phyloP scores from a whole-genome alignment of 345 rosid species.

The Pistacia atlantica region DNA sequence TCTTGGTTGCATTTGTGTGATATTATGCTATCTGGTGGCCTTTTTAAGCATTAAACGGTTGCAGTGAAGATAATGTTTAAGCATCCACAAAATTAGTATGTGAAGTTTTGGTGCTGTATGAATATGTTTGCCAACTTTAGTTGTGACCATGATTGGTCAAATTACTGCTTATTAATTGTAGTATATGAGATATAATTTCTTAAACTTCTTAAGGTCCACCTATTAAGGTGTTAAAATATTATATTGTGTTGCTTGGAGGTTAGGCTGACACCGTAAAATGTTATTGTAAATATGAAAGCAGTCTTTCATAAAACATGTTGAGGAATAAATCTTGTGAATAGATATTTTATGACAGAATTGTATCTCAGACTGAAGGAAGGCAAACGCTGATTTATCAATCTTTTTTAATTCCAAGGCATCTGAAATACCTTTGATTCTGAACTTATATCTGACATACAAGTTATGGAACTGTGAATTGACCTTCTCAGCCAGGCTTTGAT shows the following conservation, averaged over 20 bases:
- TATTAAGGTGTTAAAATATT: background rate
- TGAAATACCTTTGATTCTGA: background rate
- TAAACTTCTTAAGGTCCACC: background rate
- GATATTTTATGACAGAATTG: background rate
- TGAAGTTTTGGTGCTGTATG: background rate
- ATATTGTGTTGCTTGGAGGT: background rate
- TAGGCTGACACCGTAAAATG: background rate
- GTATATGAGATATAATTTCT: background rate
- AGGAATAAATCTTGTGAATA: background rate
- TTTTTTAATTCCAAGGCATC: background rate
- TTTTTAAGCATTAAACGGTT: background rate
- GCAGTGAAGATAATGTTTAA: background rate
- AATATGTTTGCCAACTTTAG: background rate
- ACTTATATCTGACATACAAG: background rate
- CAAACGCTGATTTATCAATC: background rate
- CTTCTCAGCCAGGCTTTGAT: background rate
- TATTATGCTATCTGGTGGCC: background rate
- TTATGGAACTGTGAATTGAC: background rate
- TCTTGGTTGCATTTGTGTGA: background rate
- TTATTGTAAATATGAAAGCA: background rate
- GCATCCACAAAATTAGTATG: background rate
- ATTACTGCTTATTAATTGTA: background rate
- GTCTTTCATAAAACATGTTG: background rate
- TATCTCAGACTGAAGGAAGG: background rate
- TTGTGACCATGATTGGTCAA: background rate